Conservation (phyloP, 2,329 filamentous ascomycete genomes). For the Phialocephala subalpina region DNA sequence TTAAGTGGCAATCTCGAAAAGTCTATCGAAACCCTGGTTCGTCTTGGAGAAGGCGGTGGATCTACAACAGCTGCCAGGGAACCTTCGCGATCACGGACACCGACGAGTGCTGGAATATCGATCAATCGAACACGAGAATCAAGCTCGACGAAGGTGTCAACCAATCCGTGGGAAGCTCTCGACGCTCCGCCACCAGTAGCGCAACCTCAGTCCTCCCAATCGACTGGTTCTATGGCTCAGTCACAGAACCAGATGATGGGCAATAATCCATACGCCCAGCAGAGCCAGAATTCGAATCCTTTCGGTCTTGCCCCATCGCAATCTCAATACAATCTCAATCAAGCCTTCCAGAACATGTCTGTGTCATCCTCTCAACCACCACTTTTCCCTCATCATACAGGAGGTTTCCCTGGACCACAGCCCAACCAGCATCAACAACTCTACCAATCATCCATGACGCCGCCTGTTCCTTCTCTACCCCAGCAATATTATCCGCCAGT, state of each 20-base stretch:
- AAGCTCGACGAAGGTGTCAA: slow-evolving; percentile 52
- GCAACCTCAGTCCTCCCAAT: slow-evolving; percentile 71
- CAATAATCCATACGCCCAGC: slow-evolving; percentile 40
- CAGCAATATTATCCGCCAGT: slow-evolving; percentile 41
- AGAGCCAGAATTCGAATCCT: slow-evolving; percentile 64
- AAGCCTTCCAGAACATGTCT: slow-evolving; percentile 79
- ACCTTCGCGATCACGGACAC: slow-evolving; percentile 58
- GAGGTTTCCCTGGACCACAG: slow-evolving; percentile 57
- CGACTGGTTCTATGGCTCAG: slow-evolving; percentile 67
- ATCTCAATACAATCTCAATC: slow-evolving; percentile 54
- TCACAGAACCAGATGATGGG: slow-evolving; percentile 50
- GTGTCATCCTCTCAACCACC: slow-evolving; percentile 66
- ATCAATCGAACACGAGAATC: slow-evolving; percentile 38
- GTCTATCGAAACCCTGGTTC: slow-evolving; percentile 83
- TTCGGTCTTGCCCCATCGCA: slow-evolving; percentile 61
- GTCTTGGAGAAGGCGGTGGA: slow-evolving; percentile 75
- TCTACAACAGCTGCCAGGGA: slow-evolving; percentile 37
- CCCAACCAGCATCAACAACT: slow-evolving; percentile 49
- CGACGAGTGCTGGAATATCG: slow-evolving; percentile 48
- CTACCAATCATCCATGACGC: slow-evolving; percentile 46
- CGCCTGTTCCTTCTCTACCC: slow-evolving; percentile 43
- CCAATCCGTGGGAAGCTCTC: slow-evolving; percentile 72
- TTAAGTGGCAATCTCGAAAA: slow-evolving; percentile 86
- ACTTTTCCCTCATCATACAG: slow-evolving; percentile 80
- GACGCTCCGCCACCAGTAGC: slow-evolving; percentile 49